Evolutionary conservation across 345 rosid species (phyloP).

Genomic region (Hibiscus mutabilis): DNA sequence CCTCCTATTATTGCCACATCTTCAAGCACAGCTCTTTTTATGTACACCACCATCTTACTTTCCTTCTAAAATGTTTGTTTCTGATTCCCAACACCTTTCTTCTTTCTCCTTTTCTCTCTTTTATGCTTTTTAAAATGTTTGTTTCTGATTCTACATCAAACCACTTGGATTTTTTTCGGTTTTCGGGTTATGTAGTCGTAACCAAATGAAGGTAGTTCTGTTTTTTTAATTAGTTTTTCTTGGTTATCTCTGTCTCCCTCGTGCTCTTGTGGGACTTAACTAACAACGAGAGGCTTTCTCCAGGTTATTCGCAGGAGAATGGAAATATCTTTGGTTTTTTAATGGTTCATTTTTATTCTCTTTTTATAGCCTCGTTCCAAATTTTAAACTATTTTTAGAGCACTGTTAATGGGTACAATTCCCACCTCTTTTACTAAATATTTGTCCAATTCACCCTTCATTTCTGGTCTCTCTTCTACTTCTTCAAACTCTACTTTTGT

Average conservation of each 20-base stretch:
- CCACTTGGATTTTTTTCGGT: not conserved
- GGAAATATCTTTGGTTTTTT: not conserved
- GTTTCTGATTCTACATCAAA: not conserved
- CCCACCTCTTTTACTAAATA: not conserved
- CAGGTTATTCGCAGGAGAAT: conserved; percentile 11
- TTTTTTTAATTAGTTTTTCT: not conserved
- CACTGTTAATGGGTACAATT: not conserved
- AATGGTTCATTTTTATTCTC: not conserved
- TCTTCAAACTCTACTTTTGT: no score
- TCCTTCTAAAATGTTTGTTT: not conserved
- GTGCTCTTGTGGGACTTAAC: not conserved
- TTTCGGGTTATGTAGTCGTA: no score
- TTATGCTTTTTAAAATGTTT: not conserved
- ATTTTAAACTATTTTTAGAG: not conserved
- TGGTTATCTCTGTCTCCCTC: not conserved
- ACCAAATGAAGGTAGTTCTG: not conserved
- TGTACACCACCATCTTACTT: conserved; percentile 16
- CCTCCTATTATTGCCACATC: conserved; percentile 53
- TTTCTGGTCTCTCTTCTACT: not conserved
- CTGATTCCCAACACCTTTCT: not conserved
- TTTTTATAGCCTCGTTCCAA: not conserved
- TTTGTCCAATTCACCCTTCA: not conserved
- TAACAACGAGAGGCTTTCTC: conserved; percentile 16
- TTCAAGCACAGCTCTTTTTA: conserved; percentile 41
- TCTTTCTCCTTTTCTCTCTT: not conserved